These are phyloP conservation scores for Elymus sibiricus DNA, from an alignment of 176 grass and related monocot species.

Conservation along the genomic window DNA sequence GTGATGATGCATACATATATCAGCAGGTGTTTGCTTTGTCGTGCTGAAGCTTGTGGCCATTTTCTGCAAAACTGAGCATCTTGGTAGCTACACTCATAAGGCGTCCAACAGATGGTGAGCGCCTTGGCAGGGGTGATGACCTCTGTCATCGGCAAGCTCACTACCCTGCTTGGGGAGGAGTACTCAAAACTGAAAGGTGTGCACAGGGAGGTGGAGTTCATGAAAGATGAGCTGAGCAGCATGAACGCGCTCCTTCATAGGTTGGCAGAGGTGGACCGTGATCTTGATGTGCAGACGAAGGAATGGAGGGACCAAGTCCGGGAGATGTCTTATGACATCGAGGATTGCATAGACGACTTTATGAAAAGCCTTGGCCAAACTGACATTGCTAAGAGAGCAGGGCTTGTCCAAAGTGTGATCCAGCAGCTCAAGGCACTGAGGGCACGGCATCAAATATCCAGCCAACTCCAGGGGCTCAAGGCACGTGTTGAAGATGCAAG, in stretches of 20 bases:
- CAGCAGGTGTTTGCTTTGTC: neutral
- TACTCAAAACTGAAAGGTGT: slow-evolving; percentile 11
- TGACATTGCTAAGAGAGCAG: neutral
- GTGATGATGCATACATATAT: neutral
- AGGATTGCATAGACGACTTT: slow-evolving; percentile 19
- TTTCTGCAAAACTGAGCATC: neutral
- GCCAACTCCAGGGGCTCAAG: slow-evolving; percentile 10
- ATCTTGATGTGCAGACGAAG: slow-evolving; percentile 5
- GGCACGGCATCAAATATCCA: neutral
- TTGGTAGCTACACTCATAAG: neutral
- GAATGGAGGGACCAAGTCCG: slow-evolving; percentile 19
- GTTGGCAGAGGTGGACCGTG: neutral
- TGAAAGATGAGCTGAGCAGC: slow-evolving; percentile 25
- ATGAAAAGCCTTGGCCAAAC: slow-evolving; percentile 2
- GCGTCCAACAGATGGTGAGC: slow-evolving; percentile 11
- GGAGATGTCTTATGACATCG: slow-evolving; percentile 1
- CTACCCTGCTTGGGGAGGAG: neutral
- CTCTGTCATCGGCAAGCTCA: slow-evolving; percentile 12
- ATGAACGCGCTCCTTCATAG: slow-evolving; percentile 21
- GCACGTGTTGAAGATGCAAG: slow-evolving; percentile 6
- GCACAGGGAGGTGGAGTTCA: neutral
- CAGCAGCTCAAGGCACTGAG: slow-evolving; percentile 1
- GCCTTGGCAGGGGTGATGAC: slow-evolving; percentile 13
- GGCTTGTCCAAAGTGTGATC: slow-evolving; percentile 6
- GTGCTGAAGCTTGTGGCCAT: neutral